Evolutionary conservation across 2,329 filamentous ascomycete genomes (phyloP), one percentile per base, ranked within the genome.

Genomic region (Botrytis deweyae): DNA sequence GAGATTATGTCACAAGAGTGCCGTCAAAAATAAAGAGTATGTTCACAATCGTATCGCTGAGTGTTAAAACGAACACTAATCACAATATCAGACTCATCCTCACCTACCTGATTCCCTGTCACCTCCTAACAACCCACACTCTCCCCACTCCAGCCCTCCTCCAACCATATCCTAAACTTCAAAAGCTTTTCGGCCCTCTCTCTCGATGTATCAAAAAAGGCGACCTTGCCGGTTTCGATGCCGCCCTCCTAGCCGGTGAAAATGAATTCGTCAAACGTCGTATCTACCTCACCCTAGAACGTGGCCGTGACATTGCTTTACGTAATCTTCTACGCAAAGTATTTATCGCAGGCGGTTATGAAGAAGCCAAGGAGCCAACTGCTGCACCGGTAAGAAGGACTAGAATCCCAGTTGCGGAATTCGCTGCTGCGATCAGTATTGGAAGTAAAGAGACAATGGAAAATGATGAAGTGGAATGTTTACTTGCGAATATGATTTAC

Each of bases 401-500:
- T 1, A 89, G 96, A 77, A 88, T 99, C 49, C 92, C 93, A 0
- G 87, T 98, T 22, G 87, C 88, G 20, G 93, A 98, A 78, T 98
- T 99, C 79, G 90, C 89, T 38, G 93, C 94, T 10, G 97, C 94
- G 12, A 88, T 98, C 74, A 91, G 91, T 80, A 87, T 97, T 78
- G 91, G 90, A 70, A 91, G 88, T 77, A 84, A 84, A 77, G 87
- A 92, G 80, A 84, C 86, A 49, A 86, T 97, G 49, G 96, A 98
- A 78, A 87, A 88, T 46, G 97, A 99, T 81, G 96, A 99, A 83
- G 95, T 98, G 6, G 97, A 99, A 83, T 99, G 96, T 82, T 84
- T 98, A 79, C 81, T 99, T 80, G 94, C 96, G 42, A 98, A 98
- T 81, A 93, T 98, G 88, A 97, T 99, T 76, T 99, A 98, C 86